These are phyloP conservation scores for Antrodiella citrinella DNA, from an alignment of 768 basidiomycete species.

Conservation along the genomic window DNA sequence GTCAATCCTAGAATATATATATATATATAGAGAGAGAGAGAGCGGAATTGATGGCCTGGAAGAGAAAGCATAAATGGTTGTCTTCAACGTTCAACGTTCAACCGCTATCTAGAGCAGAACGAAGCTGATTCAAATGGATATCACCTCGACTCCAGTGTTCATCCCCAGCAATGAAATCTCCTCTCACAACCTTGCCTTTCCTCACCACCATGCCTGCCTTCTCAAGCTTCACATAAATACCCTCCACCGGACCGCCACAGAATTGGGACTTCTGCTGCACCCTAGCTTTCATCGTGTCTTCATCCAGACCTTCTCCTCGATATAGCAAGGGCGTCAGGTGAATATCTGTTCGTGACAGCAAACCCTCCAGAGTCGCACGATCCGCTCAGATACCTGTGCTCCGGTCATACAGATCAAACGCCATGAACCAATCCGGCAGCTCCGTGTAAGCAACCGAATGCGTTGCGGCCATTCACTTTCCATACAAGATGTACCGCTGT, in stretches of 20 bases:
- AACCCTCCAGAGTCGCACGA: slow-evolving; percentile 24
- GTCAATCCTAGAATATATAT: no score
- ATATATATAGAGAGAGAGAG: no score
- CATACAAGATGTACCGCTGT: slow-evolving; percentile 51
- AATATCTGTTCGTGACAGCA: slow-evolving; percentile 35
- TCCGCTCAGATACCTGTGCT: slow-evolving; percentile 32
- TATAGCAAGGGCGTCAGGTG: slow-evolving; percentile 35
- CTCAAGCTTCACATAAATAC: slow-evolving; percentile 52
- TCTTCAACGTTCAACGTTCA: no score
- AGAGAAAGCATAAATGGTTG: no score
- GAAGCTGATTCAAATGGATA: slow-evolving; percentile 25
- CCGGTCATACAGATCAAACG: slow-evolving; percentile 54
- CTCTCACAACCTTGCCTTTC: slow-evolving; percentile 49
- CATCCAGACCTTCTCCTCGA: slow-evolving; percentile 33
- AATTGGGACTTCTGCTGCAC: slow-evolving; percentile 37
- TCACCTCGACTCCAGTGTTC: slow-evolving; percentile 49
- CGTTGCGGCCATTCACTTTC: slow-evolving; percentile 57
- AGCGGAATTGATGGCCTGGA: no score
- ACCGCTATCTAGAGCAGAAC: no score
- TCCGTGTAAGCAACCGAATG: slow-evolving; percentile 51
- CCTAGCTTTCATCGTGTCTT: slow-evolving; percentile 34
- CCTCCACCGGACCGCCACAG: slow-evolving; percentile 43
- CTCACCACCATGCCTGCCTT: slow-evolving; percentile 28
- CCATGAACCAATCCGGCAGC: slow-evolving; percentile 49
- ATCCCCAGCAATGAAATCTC: slow-evolving; percentile 56